Base-by-base conservation (phyloP, 129 eudicot genomes). In the Tagetes erecta region DNA sequence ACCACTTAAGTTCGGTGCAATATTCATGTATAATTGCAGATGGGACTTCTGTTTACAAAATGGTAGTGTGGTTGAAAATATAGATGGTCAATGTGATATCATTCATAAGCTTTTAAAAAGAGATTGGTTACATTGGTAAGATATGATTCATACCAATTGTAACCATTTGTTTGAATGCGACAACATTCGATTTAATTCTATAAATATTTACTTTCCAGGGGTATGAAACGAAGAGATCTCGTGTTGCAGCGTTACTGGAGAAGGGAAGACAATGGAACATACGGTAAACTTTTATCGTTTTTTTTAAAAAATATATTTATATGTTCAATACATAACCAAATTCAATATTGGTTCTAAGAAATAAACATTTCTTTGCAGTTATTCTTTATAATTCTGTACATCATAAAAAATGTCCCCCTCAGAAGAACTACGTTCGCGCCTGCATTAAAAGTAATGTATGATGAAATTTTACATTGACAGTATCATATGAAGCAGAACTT, bases 331-430 rank as follows among this genome's bases (percentile, higher is more conserved):
- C 27, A 20, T 20, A 20, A 20, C 27, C 27, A 20, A 20, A 20
- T 20, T 20, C 27, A 20, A 20, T 20, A 20, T 20, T 20, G 27
- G 27, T 20, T 20, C 39, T 33, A 58, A 33, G 10, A 0, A 58
- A 5, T 58, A 2, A 57, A 57, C 37, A 33, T 55, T 6, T 55
- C 33, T 58, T 58, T 80, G 85, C 96, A 89, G 91, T 84, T 75
- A 89, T 89, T 69, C 80, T 84, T 6, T 89, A 86, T 83, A 88
- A 86, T 55, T 89, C 96, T n/a, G 87, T 84, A 33, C 52, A 67
- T 72, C 89, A 86, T 72, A 74, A 80, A 52, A 82, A 80, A 79
- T 89, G 96, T 66, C 89, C 91, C 12, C 87, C 87, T 76, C 80
- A 80, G 65, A 84, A 72, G 65, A 83, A 81, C 68, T 82, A 56